Conservation (phyloP, 768 basidiomycete species). For the Cystoderma amianthinum region DNA sequence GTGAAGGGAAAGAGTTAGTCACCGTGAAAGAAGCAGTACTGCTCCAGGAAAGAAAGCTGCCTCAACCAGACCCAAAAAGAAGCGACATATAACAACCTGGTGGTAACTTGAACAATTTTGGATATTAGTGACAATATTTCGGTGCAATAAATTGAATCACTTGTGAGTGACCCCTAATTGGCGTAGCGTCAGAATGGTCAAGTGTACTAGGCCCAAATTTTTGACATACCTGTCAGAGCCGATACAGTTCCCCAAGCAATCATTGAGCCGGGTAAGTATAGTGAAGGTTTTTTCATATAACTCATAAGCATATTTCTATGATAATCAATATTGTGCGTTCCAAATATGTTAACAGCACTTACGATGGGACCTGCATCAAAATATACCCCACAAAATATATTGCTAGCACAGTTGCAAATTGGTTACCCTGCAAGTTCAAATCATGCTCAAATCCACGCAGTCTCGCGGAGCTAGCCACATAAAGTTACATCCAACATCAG, state of each 20-base stretch:
- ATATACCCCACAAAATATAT: slow-evolving; percentile 37
- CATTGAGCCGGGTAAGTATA: slow-evolving; percentile 48
- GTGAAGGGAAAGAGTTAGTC: slow-evolving; percentile 28
- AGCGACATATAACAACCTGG: slow-evolving; percentile 36
- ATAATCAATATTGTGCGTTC: slow-evolving; percentile 20
- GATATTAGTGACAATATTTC: no score
- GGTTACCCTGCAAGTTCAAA: slow-evolving; percentile 35
- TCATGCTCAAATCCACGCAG: slow-evolving; percentile 46
- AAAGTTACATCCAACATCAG: slow-evolving; percentile 12
- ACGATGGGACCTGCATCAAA: slow-evolving; percentile 24
- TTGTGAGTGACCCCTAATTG: slow-evolving; percentile 19
- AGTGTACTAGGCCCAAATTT: neutral
- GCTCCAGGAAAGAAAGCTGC: slow-evolving; percentile 40
- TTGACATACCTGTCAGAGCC: slow-evolving; percentile 25
- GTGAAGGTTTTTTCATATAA: slow-evolving; percentile 43
- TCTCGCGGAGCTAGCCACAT: slow-evolving; percentile 52
- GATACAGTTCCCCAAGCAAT: slow-evolving; percentile 45
- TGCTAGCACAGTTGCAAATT: slow-evolving; percentile 43
- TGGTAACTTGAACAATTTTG: slow-evolving; percentile 31
- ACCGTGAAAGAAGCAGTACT: slow-evolving; percentile 30
- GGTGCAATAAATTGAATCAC: slow-evolving; percentile 8
- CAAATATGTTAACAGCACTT: slow-evolving; percentile 2
- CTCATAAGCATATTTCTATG: slow-evolving; percentile 55
- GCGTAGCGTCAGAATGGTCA: neutral
- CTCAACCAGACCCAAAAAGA: slow-evolving; percentile 47